A percentile compares a stretch with the other conserved stretches of the same genome.
Conservation (phyloP, 257 asterid genomes). For the Nicotiana benthamiana region DNA sequence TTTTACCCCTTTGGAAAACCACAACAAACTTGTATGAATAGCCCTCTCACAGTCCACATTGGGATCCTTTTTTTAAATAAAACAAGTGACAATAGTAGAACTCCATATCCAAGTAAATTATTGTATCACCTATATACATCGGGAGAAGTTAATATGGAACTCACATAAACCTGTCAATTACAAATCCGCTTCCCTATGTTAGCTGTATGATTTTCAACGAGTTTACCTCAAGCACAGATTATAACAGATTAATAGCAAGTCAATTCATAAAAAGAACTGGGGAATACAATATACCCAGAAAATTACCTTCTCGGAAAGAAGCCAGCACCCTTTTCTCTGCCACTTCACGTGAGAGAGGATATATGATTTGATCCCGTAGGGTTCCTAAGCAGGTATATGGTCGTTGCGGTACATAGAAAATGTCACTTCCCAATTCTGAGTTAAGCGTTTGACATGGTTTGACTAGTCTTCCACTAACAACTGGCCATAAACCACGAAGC, state of each 20-base stretch:
- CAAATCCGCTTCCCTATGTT: neutral
- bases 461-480: constrained; percentile 65
- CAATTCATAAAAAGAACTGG: neutral
- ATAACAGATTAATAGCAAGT: neutral
- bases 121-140: neutral
- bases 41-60: neutral
- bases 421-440: constrained; percentile 42
- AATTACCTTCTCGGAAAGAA: constrained; percentile 41
- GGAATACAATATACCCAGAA: neutral
- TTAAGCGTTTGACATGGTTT: constrained; percentile 47
- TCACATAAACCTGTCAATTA: neutral
- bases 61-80: neutral
- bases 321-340: constrained; percentile 56
- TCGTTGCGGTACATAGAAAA: constrained; percentile 91
- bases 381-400: constrained; percentile 99
- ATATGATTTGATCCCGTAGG: constrained; percentile 93
- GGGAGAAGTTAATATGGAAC: neutral
- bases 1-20: neutral
- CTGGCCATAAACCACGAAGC: constrained; percentile 97
- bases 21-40: neutral
- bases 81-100: neutral
- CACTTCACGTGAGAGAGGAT: constrained; percentile 78
- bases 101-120: neutral
- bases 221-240: neutral
- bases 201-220: neutral